Evolutionary conservation across 2,329 filamentous ascomycete genomes (phyloP), one percentile per base, ranked within the genome.

Genomic region (Hymenoscyphus repandus): DNA sequence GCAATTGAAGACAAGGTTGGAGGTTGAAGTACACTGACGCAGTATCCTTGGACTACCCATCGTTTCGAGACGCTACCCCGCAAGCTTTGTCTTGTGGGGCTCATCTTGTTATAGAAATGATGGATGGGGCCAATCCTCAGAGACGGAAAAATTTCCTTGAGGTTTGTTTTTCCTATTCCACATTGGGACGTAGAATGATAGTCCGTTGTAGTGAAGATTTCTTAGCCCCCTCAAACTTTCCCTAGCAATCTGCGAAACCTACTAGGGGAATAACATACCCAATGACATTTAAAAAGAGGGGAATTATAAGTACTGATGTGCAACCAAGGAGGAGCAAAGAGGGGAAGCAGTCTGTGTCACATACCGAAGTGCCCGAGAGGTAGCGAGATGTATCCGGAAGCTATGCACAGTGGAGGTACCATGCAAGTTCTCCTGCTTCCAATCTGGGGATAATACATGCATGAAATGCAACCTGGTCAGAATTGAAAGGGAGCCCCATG

Each of bases 51-150:
- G 34, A 37, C 34, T 17, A 5, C 12, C 5, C 15, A 9, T 41
- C 22, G 37, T 33, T 34, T 31, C 34, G 6, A 32, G 43, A 34
- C n/a, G 38, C n/a, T 54, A 55, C 51, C 52, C 55, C 53, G 55
- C 55, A 53, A 49, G 32, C 27, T 33, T 34, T 10, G 12, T 12
- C 13, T 13, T 39, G 50, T 52, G 50, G 50, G 45, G 45, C 50
- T 37, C 6, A 3, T 15, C n/a, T 20, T 18, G 33, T 38, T 47
- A 27, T 22, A n/a, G 32, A 22, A 17, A 13, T 47, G 30, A 30
- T 33, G 18, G 33, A 47, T 47, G 44, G 20, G 44, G 33, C 44
- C 13, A 27, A 42, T 20, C 6, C 7, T 42, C 15, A 42, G 7
- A 22, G 17, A 42, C 13, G 22, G 17, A 13, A 9, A 37, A 13